Evolutionary conservation across 2,329 filamentous ascomycete genomes (phyloP).

Genomic region (Incumbomyces lentus): DNA sequence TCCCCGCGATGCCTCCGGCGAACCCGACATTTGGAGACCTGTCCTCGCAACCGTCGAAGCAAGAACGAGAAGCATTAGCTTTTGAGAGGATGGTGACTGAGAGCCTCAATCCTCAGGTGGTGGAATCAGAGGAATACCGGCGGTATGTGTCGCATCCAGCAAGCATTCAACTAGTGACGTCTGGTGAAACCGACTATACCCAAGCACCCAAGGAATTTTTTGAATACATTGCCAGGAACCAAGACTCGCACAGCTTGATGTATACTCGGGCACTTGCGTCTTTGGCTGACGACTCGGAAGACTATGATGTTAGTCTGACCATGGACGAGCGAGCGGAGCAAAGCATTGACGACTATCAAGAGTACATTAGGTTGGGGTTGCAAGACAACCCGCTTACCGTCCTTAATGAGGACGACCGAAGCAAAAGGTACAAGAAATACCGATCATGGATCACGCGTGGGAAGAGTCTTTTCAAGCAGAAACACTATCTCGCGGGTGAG

Average conservation of each 20-base stretch:
- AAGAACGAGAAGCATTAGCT: slow-evolving; percentile 66
- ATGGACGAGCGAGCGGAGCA: slow-evolving; percentile 48
- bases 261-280: background rate
- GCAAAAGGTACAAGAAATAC: slow-evolving; percentile 96
- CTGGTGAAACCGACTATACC: slow-evolving; percentile 26
- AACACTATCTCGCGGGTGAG: slow-evolving; percentile 29
- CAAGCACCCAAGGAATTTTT: slow-evolving; percentile 52
- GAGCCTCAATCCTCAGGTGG: slow-evolving; percentile 76
- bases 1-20: slow-evolving; percentile 16
- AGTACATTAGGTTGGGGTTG: slow-evolving; percentile 55
- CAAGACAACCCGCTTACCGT: slow-evolving; percentile 80
- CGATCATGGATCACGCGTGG: slow-evolving; percentile 76
- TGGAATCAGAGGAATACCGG: slow-evolving; percentile 66
- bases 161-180: slow-evolving; percentile 61
- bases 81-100: slow-evolving; percentile 68
- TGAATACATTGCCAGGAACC: slow-evolving; percentile 56
- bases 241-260: slow-evolving; percentile 1
- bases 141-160: slow-evolving; percentile 84
- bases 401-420: slow-evolving; percentile 70
- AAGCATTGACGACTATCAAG: slow-evolving; percentile 61
- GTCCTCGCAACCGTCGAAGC: slow-evolving; percentile 69
- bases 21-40: slow-evolving; percentile 24
- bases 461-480: slow-evolving; percentile 93
- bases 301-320: slow-evolving; percentile 15
- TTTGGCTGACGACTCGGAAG: slow-evolving; percentile 5